Conservation (phyloP, 2,329 filamentous ascomycete species). For the Coleophoma cylindrospora region DNA sequence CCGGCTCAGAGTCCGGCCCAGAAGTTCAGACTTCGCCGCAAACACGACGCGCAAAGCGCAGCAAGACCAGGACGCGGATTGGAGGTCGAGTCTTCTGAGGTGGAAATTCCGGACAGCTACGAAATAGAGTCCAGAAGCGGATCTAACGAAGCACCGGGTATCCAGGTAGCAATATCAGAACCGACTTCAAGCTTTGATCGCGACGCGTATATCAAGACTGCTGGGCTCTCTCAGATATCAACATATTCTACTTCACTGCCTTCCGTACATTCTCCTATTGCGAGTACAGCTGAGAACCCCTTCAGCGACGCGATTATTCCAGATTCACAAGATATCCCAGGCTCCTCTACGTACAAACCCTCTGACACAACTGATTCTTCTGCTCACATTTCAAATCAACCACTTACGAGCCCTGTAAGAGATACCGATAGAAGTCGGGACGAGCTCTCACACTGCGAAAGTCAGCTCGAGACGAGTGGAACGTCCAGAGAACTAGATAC, state of each 20-base stretch:
- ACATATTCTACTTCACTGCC: not conserved
- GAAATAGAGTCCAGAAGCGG: not conserved
- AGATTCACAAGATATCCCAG: not conserved
- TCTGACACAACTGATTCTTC: not conserved
- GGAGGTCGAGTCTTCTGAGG: not conserved
- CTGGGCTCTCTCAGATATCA: not conserved
- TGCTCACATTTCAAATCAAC: too few relatives aligned
- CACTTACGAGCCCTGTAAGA: too few relatives aligned
- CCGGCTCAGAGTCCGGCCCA: not conserved
- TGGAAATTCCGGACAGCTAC: not conserved
- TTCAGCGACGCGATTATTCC: not conserved
- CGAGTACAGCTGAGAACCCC: not conserved
- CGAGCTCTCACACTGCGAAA: too few relatives aligned
- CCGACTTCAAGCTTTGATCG: not conserved
- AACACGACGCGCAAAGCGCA: not conserved
- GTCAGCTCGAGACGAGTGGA: too few relatives aligned
- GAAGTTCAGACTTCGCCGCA: not conserved
- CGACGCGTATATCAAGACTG: not conserved
- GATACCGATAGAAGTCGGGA: too few relatives aligned
- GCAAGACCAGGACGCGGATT: not conserved
- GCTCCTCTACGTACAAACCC: not conserved
- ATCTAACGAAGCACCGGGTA: not conserved
- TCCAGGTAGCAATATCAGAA: not conserved
- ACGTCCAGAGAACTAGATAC: too few relatives aligned
- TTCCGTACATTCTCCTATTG: not conserved